Evolutionary conservation across 140 eudicot genomes (phyloP).

Genomic region (Oenanthe javanica): DNA sequence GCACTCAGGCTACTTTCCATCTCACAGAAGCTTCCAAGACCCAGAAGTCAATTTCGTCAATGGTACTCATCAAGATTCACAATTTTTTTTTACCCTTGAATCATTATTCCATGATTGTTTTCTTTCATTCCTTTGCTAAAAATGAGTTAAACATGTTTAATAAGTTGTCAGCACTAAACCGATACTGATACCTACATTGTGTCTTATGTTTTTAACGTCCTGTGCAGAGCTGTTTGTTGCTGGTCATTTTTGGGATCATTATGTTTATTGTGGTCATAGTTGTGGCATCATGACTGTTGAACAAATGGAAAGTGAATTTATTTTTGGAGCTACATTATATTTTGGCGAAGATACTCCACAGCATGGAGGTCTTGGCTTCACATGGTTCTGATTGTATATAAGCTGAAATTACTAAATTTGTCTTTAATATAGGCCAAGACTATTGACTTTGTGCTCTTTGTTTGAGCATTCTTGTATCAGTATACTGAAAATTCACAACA

Average conservation of each 20-base stretch:
- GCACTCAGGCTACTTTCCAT: constrained; percentile 51
- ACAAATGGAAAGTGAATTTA: constrained; percentile 1
- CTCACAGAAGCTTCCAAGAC: constrained; percentile 58
- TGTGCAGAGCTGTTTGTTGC: constrained; percentile 75
- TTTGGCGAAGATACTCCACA: not conserved
- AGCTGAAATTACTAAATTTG: not conserved
- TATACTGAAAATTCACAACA: not conserved
- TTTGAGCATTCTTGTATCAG: not conserved
- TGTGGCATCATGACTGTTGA: constrained; percentile 28
- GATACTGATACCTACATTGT: not conserved
- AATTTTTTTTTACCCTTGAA: not conserved
- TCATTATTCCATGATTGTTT: not conserved
- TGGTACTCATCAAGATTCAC: constrained; percentile 29
- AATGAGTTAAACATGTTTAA: not conserved
- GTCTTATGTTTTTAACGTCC: not conserved
- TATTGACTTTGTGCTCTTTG: not conserved
- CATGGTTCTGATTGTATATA: not conserved
- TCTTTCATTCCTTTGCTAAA: not conserved
- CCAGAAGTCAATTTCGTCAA: constrained; percentile 66
- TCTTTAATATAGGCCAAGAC: not conserved
- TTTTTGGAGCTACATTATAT: not conserved
- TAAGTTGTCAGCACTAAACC: not conserved
- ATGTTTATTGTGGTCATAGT: constrained; percentile 54
- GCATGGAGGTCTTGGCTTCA: not conserved
- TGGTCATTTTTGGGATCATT: constrained; percentile 64